These are phyloP conservation scores for Naganishia antarctica DNA, from an alignment of 768 basidiomycete genomes.

Conservation along the genomic window DNA sequence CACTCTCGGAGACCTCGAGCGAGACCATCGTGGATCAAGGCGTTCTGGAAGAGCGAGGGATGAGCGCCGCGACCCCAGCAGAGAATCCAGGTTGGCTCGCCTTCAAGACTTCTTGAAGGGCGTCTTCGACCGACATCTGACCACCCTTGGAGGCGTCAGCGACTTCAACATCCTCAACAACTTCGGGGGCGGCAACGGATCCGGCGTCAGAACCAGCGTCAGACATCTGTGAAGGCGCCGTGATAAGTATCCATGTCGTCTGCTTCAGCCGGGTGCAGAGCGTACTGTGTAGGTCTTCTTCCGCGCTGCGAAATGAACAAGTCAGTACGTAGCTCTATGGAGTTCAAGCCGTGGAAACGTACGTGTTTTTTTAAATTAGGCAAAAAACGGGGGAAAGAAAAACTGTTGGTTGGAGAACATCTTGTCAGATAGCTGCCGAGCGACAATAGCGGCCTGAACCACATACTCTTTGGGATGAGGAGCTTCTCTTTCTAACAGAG, in stretches of 20 bases:
- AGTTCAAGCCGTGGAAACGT: background rate
- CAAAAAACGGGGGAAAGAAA: conserved; percentile 24
- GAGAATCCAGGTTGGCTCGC: conserved; percentile 11
- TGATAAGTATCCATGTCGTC: too few species aligned
- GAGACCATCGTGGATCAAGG: conserved; percentile 95
- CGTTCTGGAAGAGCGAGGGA: conserved; percentile 55
- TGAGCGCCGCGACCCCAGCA: background rate
- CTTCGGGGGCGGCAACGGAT: conserved; percentile 47
- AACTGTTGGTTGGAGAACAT: background rate
- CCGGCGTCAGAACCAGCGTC: conserved; percentile 50
- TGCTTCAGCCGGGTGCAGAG: too few species aligned
- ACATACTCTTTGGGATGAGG: conserved; percentile 21
- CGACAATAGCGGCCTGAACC: too few species aligned
- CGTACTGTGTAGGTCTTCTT: conserved; percentile 30
- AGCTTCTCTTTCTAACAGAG: background rate
- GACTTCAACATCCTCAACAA: conserved; percentile 69
- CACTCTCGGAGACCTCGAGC: conserved; percentile 95
- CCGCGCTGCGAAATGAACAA: conserved; percentile 20
- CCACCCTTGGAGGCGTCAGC: conserved; percentile 64
- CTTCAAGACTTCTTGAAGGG: conserved; percentile 87
- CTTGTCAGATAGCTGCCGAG: background rate
- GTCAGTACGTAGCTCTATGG: background rate
- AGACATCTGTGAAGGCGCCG: conserved; percentile 42
- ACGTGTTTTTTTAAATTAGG: conserved; percentile 23
- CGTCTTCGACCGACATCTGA: conserved; percentile 89